Percentiles rank a stretch among this genome's conserved stretches.
These are phyloP conservation scores for Tritrichomonas foetus DNA, from an alignment of 208 protist genomes.

Conservation along the genomic window DNA sequence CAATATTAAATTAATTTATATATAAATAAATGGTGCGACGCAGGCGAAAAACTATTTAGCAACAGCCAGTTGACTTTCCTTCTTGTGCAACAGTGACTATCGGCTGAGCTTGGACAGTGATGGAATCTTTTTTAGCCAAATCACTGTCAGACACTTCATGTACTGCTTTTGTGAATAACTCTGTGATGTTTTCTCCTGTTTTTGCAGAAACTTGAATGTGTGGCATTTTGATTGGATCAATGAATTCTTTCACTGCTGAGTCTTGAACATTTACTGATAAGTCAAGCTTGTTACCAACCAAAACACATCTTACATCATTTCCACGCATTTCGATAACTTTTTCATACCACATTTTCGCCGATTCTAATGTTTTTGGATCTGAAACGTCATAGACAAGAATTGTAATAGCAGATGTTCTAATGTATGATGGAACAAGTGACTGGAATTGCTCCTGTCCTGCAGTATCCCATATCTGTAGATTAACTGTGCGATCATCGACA, in stretches of 20 bases:
- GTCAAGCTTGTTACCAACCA: constrained; percentile 28
- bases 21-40: too few species aligned
- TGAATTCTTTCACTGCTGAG: background rate
- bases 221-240: background rate
- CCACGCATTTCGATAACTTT: background rate
- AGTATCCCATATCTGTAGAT: constrained; percentile 41
- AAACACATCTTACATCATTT: background rate
- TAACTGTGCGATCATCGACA: background rate
- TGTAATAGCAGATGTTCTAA: constrained; percentile 53
- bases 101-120: too few species aligned
- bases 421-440: background rate
- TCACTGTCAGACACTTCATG: background rate
- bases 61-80: background rate
- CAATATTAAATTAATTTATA: too few species aligned
- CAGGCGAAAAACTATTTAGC: too few species aligned
- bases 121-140: background rate
- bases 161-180: background rate
- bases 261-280: background rate
- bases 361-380: constrained; percentile 31
- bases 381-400: constrained; percentile 56
- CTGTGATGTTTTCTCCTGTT: background rate
- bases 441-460: constrained; percentile 40
- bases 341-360: background rate
- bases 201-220: background rate
- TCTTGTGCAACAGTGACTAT: background rate